A percentile compares a stretch with the other conserved stretches of the same genome.
Evolutionary conservation across 2,329 filamentous ascomycete species (phyloP).

Genomic region (Colletotrichum sp.): DNA sequence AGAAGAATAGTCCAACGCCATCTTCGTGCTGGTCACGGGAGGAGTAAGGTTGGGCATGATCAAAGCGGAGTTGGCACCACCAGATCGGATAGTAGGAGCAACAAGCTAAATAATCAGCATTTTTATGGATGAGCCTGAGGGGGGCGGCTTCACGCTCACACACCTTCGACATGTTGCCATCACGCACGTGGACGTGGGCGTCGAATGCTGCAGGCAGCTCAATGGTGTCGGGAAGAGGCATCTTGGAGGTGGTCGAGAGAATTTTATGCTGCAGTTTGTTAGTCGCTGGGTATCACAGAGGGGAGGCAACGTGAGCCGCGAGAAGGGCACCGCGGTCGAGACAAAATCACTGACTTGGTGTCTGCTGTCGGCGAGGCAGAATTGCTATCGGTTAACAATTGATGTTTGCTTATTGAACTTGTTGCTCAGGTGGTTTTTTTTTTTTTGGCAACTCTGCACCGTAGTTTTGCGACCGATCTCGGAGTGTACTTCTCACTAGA

Average conservation of each 20-base stretch:
- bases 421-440: background rate
- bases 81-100: slow-evolving; percentile 55
- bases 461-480: background rate
- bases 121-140: background rate
- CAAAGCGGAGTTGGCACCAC: slow-evolving; percentile 53
- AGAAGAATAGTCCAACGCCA: slow-evolving; percentile 70
- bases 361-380: background rate
- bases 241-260: background rate
- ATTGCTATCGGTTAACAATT: background rate
- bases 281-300: background rate
- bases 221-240: slow-evolving; percentile 27
- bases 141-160: background rate
- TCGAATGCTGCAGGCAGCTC: slow-evolving; percentile 70
- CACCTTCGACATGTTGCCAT: slow-evolving; percentile 64
- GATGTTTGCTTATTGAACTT: background rate
- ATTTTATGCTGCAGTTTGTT: background rate
- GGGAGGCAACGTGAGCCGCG: background rate
- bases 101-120: slow-evolving; percentile 36
- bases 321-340: background rate
- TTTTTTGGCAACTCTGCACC: background rate
- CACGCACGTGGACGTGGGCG: slow-evolving; percentile 74
- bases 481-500: background rate
- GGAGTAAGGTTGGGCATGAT: slow-evolving; percentile 69
- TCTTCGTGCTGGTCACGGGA: slow-evolving; percentile 63
- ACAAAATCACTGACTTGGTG: background rate